These are phyloP conservation scores for Rhodotorula sp. DNA, from an alignment of 1,284 basidiomycete genomes.

Conservation along the genomic window DNA sequence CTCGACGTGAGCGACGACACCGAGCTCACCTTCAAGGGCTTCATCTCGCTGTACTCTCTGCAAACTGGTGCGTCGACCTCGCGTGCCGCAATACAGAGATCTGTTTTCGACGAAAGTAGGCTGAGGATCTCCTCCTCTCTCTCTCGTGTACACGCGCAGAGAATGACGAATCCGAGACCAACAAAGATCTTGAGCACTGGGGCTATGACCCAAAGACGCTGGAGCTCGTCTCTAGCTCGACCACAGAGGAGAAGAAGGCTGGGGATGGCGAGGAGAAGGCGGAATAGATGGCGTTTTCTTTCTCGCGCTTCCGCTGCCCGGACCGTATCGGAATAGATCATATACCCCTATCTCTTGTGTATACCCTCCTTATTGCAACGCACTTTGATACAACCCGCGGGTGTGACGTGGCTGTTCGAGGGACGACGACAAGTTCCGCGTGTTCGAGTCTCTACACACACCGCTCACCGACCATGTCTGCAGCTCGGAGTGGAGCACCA, in stretches of 20 bases:
- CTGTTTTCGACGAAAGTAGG: too few species aligned
- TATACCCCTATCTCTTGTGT: background rate
- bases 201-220: conserved; percentile 22
- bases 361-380: background rate
- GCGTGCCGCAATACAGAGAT: background rate
- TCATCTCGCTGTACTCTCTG: conserved; percentile 31
- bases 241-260: background rate
- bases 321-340: background rate
- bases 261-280: background rate
- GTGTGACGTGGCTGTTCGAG: background rate
- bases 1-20: conserved; percentile 21
- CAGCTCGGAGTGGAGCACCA: background rate
- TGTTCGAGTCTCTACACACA: background rate
- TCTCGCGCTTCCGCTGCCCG: background rate
- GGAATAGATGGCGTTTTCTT: background rate
- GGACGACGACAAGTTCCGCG: background rate
- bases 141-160: conserved; percentile 17
- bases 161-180: conserved; percentile 32
- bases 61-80: conserved; percentile 19
- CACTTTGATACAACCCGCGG: background rate
- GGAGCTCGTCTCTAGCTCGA: background rate
- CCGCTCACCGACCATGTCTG: conserved; percentile 1
- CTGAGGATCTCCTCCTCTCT: too few species aligned
- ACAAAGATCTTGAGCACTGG: conserved; percentile 30
- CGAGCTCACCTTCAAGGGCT: conserved; percentile 34